Evolutionary conservation across 805 yeast genomes (phyloP).

Genomic region (Komagataella pseudopastoris): DNA sequence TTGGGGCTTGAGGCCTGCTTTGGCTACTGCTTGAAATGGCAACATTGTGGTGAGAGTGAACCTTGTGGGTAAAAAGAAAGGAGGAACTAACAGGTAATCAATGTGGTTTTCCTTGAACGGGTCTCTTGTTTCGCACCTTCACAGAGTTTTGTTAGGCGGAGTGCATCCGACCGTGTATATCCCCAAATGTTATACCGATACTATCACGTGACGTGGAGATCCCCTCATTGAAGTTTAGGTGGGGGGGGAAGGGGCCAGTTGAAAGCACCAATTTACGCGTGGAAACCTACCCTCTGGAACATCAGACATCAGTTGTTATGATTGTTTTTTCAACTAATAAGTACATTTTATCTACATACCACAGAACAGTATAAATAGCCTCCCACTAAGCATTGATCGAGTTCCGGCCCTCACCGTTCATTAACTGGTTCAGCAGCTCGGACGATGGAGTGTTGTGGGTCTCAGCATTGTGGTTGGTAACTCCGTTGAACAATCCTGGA

Average conservation of each 20-base stretch:
- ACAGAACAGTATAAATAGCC: neutral
- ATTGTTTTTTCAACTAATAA: neutral
- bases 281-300: neutral
- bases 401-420: constrained; percentile 37
- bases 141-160: neutral
- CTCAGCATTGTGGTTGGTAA: constrained; percentile 5
- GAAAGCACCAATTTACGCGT: neutral
- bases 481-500: constrained; percentile 42
- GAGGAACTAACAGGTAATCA: neutral
- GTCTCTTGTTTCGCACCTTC: neutral
- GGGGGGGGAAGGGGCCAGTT: neutral
- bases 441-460: constrained; percentile 43
- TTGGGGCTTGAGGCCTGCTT: neutral
- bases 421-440: constrained; percentile 71
- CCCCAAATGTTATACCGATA: neutral
- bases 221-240: neutral
- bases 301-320: neutral
- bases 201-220: neutral
- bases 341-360: neutral
- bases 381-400: neutral
- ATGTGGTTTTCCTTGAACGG: neutral
- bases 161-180: neutral
- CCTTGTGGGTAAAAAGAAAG: neutral
- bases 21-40: neutral
- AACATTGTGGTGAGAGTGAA: neutral